Base-by-base conservation (phyloP, 1,139 yeast genomes). In the Blastobotrys arbuscula region DNA sequence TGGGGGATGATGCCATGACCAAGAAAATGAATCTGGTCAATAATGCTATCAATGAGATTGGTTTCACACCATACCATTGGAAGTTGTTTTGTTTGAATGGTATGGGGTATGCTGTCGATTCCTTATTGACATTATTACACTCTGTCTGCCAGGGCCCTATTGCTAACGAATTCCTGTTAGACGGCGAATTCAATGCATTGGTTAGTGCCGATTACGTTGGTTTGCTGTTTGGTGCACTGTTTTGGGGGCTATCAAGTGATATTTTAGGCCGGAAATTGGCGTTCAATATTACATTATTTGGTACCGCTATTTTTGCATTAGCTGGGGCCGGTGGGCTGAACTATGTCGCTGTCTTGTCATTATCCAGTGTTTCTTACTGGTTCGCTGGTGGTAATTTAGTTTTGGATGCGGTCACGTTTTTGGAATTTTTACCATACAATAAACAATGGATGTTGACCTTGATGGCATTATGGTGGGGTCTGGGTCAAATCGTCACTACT, bases 81-180 rank as follows among this genome's bases (percentile, higher is more conserved):
- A 59, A 60, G 48, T 56, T 60, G n/a, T 60, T 60, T 42, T 60
- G 61, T 52, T 48, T 61, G 30, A 60, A 60, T 42, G 85, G 85
- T 16, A 74, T 79, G 74, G 86, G 86, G 16, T 81, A 81, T 58
- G 76, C 81, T 4, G 80, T 78, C 30, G 85, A 81, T 60, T 77
- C 83, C 15, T 79, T 79, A 59, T 67, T 81, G 55, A 74, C 72
- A 37, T 68, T 70, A 59, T 60, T 76, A 47, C 78, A 75, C 53
- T 64, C 74, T 13, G 67, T 77, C 1, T 77, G 75, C 18, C 70
- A 63, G 41, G 50, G 52, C 20, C 63, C 57, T 35, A 58, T 60
- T 35, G 52, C 51, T 42, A 47, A 44, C 15, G 64, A 60, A 49
- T 60, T 57, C 43, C 12, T 21, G 15, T 39, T 34, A 16, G 56